phyloP scores from a whole-genome alignment of 345 rosid species.

The Populus nigra region DNA sequence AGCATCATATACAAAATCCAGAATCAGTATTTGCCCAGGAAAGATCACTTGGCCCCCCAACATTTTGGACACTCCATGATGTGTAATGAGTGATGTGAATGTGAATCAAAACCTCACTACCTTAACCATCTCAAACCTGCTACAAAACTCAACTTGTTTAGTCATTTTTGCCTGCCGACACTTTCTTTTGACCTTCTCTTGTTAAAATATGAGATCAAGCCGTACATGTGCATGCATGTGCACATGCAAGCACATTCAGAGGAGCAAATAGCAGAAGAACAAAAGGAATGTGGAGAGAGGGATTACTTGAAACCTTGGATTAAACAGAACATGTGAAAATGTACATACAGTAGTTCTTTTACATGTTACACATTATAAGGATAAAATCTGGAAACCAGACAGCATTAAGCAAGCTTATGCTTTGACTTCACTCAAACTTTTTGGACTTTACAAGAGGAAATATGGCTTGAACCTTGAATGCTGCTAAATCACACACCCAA shows the following conservation, averaged over 20 bases:
- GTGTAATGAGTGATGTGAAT: not conserved
- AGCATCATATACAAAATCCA: not conserved
- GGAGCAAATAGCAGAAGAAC: not conserved
- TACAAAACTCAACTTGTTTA: not conserved
- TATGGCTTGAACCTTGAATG: slow-evolving; percentile 26
- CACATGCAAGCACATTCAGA: not conserved
- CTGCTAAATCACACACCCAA: slow-evolving; percentile 41
- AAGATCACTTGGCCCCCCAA: slow-evolving; percentile 16
- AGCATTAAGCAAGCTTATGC: slow-evolving; percentile 1
- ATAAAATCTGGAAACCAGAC: slow-evolving; percentile 15
- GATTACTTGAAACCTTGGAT: not conserved
- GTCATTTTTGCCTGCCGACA: slow-evolving; percentile 23
- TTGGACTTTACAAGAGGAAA: slow-evolving; percentile 34
- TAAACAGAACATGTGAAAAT: not conserved
- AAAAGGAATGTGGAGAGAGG: not conserved
- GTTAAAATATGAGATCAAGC: not conserved
- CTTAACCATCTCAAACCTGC: not conserved
- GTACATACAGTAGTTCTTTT: not conserved
- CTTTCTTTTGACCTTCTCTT: slow-evolving; percentile 3
- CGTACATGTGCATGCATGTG: not conserved
- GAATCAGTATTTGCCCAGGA: slow-evolving; percentile 18
- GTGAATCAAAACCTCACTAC: not conserved
- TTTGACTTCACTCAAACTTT: slow-evolving; percentile 23
- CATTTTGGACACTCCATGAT: not conserved
- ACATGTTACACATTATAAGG: not conserved